Conservation (phyloP, 2,329 filamentous ascomycete genomes). For the Cladosporium sp. region DNA sequence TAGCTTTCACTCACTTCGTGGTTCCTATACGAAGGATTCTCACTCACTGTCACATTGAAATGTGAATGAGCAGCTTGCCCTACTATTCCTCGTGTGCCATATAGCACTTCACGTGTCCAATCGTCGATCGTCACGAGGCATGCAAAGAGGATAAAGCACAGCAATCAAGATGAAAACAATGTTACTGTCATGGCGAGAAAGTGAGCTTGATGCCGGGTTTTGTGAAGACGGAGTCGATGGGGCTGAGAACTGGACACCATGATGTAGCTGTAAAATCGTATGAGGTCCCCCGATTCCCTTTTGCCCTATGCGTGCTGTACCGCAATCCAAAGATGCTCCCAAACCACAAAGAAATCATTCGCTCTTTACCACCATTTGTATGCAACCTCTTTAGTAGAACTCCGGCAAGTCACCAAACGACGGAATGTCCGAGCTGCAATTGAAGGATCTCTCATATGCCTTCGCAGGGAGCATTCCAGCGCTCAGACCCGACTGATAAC, state of each 20-base stretch:
- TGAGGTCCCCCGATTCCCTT: neutral
- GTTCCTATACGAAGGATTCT: neutral
- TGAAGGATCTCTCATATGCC: slow-evolving; percentile 46
- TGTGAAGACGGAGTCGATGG: no score
- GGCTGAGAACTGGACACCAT: neutral
- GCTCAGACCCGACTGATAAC: slow-evolving; percentile 75
- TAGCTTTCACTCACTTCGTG: neutral
- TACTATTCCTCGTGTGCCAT: no score
- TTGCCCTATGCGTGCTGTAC: neutral
- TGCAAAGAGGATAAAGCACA: no score
- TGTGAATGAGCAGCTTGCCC: neutral
- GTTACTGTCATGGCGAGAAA: no score
- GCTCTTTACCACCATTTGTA: neutral
- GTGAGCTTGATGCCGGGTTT: no score
- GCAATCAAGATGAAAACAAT: no score
- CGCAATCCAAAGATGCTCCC: neutral
- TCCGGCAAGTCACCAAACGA: slow-evolving; percentile 47
- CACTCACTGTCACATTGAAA: neutral
- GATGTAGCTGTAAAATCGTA: neutral
- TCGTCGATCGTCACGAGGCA: no score
- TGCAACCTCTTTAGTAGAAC: slow-evolving; percentile 40
- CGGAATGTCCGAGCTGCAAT: slow-evolving; percentile 43
- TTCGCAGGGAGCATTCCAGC: slow-evolving; percentile 73
- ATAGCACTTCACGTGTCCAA: no score
- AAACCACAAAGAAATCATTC: neutral